Conservation (phyloP, 495 filamentous ascomycete genomes). For the Tuber indicum region DNA sequence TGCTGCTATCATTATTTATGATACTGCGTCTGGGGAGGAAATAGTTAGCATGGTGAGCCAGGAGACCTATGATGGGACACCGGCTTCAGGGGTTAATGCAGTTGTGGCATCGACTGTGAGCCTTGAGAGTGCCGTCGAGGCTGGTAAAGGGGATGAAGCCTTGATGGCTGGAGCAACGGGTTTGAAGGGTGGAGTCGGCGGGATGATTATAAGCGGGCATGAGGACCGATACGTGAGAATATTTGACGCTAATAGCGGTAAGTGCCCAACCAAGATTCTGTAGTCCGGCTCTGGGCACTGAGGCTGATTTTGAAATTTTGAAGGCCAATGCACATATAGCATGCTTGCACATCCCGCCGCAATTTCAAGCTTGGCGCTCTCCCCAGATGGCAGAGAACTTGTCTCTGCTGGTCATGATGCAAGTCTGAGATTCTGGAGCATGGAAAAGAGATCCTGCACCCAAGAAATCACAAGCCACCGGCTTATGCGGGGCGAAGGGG, state of each 20-base stretch:
- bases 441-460: conserved; percentile 86
- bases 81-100: conserved; percentile 75
- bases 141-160: conserved; percentile 60
- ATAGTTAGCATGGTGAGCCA: conserved; percentile 82
- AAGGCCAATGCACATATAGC: conserved; percentile 97
- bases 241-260: conserved; percentile 98
- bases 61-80: conserved; percentile 86
- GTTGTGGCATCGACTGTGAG: conserved; percentile 83
- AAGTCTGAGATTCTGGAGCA: conserved; percentile 90
- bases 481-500: conserved; percentile 88
- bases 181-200: conserved; percentile 74
- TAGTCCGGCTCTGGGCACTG: not conserved
- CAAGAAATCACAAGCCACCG: conserved; percentile 90
- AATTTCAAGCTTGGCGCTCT: conserved; percentile 82
- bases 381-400: conserved; percentile 85
- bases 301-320: not conserved
- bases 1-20: conserved; percentile 81
- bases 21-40: conserved; percentile 85
- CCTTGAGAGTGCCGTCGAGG: conserved; percentile 52
- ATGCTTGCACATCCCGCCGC: conserved; percentile 94
- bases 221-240: conserved; percentile 93
- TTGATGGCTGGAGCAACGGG: conserved; percentile 75
- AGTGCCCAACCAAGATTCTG: conserved; percentile 43
- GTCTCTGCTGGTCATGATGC: conserved; percentile 96
- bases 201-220: conserved; percentile 87